Conservation (phyloP, 2,329 filamentous ascomycete species). For the Ophiocordyceps camponoti-saundersi region DNA sequence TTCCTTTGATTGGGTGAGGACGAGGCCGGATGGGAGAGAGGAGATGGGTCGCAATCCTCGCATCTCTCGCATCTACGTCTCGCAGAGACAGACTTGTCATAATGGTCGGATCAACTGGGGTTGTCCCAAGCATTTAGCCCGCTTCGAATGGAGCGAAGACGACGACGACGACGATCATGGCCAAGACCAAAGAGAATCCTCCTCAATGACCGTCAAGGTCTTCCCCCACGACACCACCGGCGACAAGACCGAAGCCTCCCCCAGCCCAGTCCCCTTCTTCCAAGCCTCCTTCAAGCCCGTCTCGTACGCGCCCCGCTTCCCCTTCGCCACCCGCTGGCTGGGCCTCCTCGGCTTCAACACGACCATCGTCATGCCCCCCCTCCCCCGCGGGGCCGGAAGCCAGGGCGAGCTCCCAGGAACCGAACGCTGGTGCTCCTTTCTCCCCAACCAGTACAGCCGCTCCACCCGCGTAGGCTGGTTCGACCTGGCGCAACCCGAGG, state of each 20-base stretch:
- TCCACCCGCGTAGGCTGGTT: constrained; percentile 25
- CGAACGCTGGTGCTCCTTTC: constrained; percentile 24
- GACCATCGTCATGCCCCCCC: constrained; percentile 28
- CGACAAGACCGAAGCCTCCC: constrained; percentile 13
- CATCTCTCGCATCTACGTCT: constrained; percentile 38
- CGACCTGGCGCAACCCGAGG: constrained; percentile 23
- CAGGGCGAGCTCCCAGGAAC: constrained; percentile 27
- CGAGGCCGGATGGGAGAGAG: constrained; percentile 13
- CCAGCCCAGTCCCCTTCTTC: constrained; percentile 24
- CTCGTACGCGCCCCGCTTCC: constrained; percentile 24
- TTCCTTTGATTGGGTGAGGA: constrained; percentile 22
- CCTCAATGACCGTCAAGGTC: constrained; percentile 23
- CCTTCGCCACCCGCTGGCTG: constrained; percentile 20
- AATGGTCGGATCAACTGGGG: constrained; percentile 38
- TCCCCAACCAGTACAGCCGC: constrained; percentile 13
- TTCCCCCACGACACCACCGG: constrained; percentile 22
- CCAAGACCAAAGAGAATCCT: no score
- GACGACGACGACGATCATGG: constrained; percentile 16
- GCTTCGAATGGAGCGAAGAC: constrained; percentile 26
- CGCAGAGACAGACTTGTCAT: constrained; percentile 31
- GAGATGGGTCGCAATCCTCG: constrained; percentile 18
- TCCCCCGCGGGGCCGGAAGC: constrained; percentile 21
- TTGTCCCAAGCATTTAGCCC: constrained; percentile 36
- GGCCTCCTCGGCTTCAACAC: constrained; percentile 23
- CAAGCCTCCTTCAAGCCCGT: constrained; percentile 25